Evolutionary conservation across 441 rosid genomes (phyloP).

Genomic region (Capsella rubella): DNA sequence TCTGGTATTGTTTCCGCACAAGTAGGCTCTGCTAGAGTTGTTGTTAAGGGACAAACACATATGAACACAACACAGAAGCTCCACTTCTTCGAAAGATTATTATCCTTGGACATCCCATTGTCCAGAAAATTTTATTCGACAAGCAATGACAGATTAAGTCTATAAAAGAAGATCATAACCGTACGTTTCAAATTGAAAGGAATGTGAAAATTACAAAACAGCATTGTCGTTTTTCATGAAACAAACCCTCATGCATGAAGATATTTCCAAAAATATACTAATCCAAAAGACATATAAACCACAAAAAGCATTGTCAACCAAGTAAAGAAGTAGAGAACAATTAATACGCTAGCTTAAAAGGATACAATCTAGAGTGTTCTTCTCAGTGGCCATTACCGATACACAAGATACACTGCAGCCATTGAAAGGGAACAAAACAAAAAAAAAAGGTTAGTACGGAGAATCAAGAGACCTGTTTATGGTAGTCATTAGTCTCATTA

Average conservation of each 20-base stretch:
- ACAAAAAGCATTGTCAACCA: not conserved
- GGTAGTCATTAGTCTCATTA: not conserved
- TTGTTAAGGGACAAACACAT: constrained; percentile 31
- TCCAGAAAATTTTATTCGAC: no score
- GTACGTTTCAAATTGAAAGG: not conserved
- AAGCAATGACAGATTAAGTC: no score
- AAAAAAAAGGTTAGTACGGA: not conserved
- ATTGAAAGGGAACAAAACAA: constrained; percentile 6
- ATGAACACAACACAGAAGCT: constrained; percentile 13
- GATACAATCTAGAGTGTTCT: constrained; percentile 29
- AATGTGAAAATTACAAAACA: not conserved
- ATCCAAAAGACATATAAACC: not conserved
- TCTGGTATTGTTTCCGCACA: constrained; percentile 19
- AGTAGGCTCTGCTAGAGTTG: constrained; percentile 24
- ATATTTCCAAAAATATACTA: not conserved
- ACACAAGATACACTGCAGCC: constrained; percentile 30
- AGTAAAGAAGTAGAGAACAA: not conserved
- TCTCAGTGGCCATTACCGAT: constrained; percentile 23
- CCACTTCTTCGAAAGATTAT: not conserved
- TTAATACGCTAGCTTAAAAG: not conserved
- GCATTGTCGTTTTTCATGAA: not conserved
- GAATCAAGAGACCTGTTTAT: not conserved
- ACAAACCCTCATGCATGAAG: not conserved
- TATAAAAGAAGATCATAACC: no score
- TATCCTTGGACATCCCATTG: not conserved